Evolutionary conservation across 257 asterid species (phyloP).

Genomic region (Solanum pinnatisectum): DNA sequence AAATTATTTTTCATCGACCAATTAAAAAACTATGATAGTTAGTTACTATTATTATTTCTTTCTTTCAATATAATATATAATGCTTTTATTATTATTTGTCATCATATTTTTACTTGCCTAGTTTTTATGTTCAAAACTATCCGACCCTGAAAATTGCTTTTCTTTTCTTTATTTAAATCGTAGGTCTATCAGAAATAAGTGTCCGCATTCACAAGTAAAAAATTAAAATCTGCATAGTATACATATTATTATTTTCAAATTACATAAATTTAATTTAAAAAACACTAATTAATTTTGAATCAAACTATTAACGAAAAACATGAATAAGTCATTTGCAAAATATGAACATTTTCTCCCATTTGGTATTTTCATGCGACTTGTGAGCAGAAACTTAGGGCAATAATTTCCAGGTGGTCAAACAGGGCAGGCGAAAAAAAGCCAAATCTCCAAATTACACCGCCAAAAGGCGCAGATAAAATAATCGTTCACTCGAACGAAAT

Average conservation of each 20-base stretch:
- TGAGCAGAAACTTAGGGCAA: background rate
- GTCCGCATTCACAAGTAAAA: fast-evolving
- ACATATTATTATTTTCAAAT: background rate
- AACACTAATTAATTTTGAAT: background rate
- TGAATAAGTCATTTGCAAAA: background rate
- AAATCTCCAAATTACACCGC: background rate
- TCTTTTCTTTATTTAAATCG: background rate
- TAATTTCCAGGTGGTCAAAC: background rate
- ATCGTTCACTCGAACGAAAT: background rate
- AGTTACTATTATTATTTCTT: background rate
- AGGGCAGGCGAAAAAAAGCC: background rate
- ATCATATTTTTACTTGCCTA: background rate
- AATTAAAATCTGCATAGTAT: background rate
- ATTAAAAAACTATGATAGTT: background rate
- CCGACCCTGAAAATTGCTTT: fast-evolving
- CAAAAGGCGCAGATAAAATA: background rate
- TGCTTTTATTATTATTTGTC: background rate
- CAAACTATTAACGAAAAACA: background rate
- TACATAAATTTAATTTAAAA: background rate
- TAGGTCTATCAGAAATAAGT: background rate
- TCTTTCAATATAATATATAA: background rate
- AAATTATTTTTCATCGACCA: background rate
- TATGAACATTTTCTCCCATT: background rate
- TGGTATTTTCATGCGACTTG: background rate
- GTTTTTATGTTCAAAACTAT: background rate